Evolutionary conservation across 495 filamentous ascomycete genomes (phyloP).

Genomic region (Hyphodiscus hymeniophilus): DNA sequence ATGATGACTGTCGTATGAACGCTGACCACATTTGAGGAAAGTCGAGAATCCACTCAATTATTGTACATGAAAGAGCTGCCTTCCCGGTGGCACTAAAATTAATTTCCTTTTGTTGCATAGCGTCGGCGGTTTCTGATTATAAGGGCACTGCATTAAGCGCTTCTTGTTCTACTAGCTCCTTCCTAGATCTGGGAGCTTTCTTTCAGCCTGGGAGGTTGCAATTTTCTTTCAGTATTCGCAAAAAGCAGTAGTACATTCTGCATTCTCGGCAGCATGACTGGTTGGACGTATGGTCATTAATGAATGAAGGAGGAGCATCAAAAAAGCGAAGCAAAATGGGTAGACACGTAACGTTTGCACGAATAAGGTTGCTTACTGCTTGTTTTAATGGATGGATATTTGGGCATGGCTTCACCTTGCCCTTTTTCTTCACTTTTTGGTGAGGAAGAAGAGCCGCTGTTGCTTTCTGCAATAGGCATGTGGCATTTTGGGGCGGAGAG

Average conservation of each 20-base stretch:
- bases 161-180: neutral
- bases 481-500: neutral
- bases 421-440: neutral
- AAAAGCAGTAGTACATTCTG: neutral
- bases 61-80: constrained; percentile 16
- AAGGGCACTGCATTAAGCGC: neutral
- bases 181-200: neutral
- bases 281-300: neutral
- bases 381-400: too few relatives aligned
- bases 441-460: neutral
- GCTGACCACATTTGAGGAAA: neutral
- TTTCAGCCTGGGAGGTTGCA: neutral
- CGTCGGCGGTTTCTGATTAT: constrained; percentile 15
- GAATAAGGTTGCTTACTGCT: neutral
- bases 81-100: constrained; percentile 2
- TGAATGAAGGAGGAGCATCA: neutral
- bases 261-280: neutral
- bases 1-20: constrained; percentile 58
- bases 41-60: constrained; percentile 3
- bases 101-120: constrained; percentile 19
- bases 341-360: neutral
- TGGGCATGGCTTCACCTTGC: neutral
- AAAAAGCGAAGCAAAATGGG: neutral
- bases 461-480: neutral
- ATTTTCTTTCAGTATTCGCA: neutral